Evolutionary conservation across 2,329 filamentous ascomycete species (phyloP).

Genomic region (Penicillium polonicum): DNA sequence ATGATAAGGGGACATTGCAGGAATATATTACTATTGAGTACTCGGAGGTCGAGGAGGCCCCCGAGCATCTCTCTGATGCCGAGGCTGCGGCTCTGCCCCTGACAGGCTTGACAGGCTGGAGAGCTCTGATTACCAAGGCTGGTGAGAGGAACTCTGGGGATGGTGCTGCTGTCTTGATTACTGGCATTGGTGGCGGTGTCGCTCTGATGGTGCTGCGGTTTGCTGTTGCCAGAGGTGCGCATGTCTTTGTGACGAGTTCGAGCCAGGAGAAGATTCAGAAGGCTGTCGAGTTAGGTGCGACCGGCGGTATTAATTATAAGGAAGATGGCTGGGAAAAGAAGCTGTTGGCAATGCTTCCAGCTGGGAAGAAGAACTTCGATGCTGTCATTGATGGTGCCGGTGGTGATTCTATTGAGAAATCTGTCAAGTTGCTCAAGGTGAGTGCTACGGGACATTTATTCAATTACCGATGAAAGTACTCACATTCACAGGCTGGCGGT

Average conservation of each 20-base stretch:
- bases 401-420: constrained; percentile 73
- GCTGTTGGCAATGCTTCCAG: constrained; percentile 59
- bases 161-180: constrained; percentile 77
- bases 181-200: constrained; percentile 90
- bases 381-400: constrained; percentile 89
- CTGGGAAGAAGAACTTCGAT: constrained; percentile 68
- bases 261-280: constrained; percentile 71
- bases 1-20: constrained; percentile 68
- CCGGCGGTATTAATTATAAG: constrained; percentile 80
- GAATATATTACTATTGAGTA: constrained; percentile 71
- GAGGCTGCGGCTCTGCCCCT: constrained; percentile 84
- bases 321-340: constrained; percentile 78
- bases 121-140: constrained; percentile 78
- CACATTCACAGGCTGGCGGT: constrained; percentile 61
- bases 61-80: constrained; percentile 65
- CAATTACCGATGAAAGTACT: constrained; percentile 5
- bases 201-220: constrained; percentile 80
- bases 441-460: constrained; percentile 13
- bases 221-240: constrained; percentile 69
- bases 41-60: constrained; percentile 72
- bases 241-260: constrained; percentile 79
- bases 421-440: constrained; percentile 67
- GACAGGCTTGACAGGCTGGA: constrained; percentile 83
- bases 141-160: constrained; percentile 52
- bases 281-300: constrained; percentile 69